Base-by-base conservation (phyloP, 768 basidiomycete genomes). In the Clavulina sp. region DNA sequence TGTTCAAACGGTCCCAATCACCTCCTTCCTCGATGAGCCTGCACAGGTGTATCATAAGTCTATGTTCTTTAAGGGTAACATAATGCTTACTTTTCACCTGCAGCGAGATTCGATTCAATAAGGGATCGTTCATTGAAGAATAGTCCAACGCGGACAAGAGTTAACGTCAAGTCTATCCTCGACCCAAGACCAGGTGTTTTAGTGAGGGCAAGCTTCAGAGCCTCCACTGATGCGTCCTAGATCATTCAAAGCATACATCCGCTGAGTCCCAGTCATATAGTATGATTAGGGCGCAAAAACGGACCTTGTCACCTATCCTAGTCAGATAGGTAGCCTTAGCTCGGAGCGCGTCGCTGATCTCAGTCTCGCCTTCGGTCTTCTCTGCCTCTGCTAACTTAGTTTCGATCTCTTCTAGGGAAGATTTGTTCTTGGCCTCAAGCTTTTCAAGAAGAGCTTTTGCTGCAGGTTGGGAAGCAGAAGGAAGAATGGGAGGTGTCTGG, bases 1-100 rank as follows among this genome's bases (percentile, higher is more conserved):
- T 77, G 65, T 96, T 99, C 34, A 91, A 77, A 50, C 93, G 73
- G 64, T 99, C 93, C 93, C 93, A 99, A 67, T 99, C 93, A 41
- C 93, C 93, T 0, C 93, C 93, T 63, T 88, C 76, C 59, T 96
- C 91, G 50, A 95, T 84, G 40, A 95, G 71, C 51, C 87, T 91
- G 61, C 19, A 38, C 16, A 30, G 38, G 32, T 13, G 21, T 16
- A 33, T 9, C 31, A 41, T 44, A 4, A 32, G 47, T 24, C 1
- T 18, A 43, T 19, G 34, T 2, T n/a, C 31, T 49, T 4, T 7
- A 43, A 18, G 24, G 1, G n/a, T 19, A 23, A 28, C 49, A 44
- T 21, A 5, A 16, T 5, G 3, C 80, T 56, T 53, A 89, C 84
- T 78, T 74, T 59, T 87, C 83, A 0, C 92, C 92, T 58, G 81